Conservation (phyloP, 176 grass and related monocot genomes). For the Carex scoparia region DNA sequence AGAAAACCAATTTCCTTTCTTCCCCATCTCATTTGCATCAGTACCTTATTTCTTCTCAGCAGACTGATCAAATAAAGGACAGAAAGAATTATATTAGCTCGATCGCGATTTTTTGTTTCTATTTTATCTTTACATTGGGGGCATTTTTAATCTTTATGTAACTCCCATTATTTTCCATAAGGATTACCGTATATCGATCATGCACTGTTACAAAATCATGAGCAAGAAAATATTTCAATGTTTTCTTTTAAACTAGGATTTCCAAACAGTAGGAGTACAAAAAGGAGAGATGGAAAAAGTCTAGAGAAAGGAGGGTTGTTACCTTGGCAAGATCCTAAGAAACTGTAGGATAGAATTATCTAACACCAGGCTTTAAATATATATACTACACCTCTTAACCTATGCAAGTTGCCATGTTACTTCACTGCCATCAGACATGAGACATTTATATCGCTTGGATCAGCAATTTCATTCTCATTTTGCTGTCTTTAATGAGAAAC, state of each 20-base stretch:
- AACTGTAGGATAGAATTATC: not conserved
- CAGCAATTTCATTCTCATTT: not conserved
- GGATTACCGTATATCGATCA: not conserved
- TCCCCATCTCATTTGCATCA: slow-evolving; percentile 90
- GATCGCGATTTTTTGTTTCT: not conserved
- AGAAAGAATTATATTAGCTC: not conserved
- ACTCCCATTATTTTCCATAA: not conserved
- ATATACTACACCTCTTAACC: slow-evolving; percentile 17
- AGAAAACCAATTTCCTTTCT: slow-evolving; percentile 85
- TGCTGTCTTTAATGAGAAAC: not conserved
- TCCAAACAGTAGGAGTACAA: not conserved
- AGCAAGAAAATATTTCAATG: not conserved
- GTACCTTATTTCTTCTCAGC: slow-evolving; percentile 4
- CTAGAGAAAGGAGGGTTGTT: not conserved
- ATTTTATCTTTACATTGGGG: not conserved
- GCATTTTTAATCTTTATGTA: not conserved
- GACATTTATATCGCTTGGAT: slow-evolving; percentile 17
- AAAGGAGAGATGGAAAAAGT: not conserved
- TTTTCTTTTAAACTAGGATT: not conserved
- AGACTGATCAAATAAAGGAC: slow-evolving; percentile 6
- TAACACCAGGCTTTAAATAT: slow-evolving; percentile 10
- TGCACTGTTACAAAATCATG: not conserved
- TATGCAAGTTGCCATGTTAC: slow-evolving; percentile 19
- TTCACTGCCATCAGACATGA: slow-evolving; percentile 21
- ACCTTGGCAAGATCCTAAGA: slow-evolving; percentile 3